phyloP scores from a whole-genome alignment of 2,329 filamentous ascomycete species.

The Pezicula radicicola region DNA sequence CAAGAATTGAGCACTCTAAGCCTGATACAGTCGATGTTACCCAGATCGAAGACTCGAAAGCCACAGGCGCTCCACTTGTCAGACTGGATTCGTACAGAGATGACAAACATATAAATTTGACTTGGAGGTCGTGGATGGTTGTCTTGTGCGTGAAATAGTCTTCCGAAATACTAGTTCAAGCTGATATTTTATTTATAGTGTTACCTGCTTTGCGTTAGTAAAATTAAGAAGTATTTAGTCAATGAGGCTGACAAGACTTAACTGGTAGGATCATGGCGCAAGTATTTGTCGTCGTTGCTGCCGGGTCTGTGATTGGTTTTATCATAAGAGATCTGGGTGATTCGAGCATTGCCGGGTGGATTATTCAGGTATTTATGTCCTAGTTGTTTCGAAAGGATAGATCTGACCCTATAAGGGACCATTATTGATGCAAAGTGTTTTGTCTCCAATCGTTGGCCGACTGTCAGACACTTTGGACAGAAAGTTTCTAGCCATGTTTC shows the following conservation, averaged over 20 bases:
- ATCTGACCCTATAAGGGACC: constrained; percentile 39
- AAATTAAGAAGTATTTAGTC: neutral
- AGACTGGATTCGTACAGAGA: constrained; percentile 21
- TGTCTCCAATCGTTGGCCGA: constrained; percentile 53
- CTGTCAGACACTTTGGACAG: constrained; percentile 55
- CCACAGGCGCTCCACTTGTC: constrained; percentile 4
- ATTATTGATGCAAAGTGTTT: constrained; percentile 53
- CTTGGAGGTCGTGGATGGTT: constrained; percentile 53
- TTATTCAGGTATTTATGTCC: constrained; percentile 43
- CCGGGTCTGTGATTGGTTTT: constrained; percentile 53
- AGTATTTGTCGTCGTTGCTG: constrained; percentile 52
- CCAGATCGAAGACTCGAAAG: constrained; percentile 8
- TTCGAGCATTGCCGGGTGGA: constrained; percentile 48
- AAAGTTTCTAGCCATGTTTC: constrained; percentile 48
- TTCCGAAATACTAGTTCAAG: constrained; percentile 23
- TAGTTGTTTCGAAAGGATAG: neutral
- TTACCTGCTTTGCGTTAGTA: constrained; percentile 46
- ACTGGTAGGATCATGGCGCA: constrained; percentile 44
- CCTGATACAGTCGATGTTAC: constrained; percentile 4
- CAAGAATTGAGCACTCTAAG: constrained; percentile 5
- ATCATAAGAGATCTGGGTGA: constrained; percentile 52
- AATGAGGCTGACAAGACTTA: neutral
- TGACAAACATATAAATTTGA: constrained; percentile 42
- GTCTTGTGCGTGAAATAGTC: constrained; percentile 33
- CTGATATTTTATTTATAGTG: constrained; percentile 8